Evolutionary conservation across 208 protist species (phyloP).

Genomic region (Spongospora subterranea): DNA sequence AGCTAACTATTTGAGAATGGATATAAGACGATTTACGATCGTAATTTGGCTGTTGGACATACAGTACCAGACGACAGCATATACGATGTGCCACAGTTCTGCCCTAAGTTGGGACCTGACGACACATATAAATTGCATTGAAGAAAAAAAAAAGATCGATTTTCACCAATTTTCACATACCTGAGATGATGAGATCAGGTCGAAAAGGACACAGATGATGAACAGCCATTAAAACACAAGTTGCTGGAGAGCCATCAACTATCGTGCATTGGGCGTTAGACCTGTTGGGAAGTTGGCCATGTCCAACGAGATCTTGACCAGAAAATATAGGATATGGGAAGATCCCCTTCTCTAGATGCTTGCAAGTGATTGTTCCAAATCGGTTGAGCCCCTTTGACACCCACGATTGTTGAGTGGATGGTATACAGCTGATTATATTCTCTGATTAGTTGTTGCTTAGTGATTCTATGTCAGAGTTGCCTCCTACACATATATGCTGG

Average conservation of each 20-base stretch:
- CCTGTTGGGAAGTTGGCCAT: too few relatives aligned
- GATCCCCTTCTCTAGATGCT: neutral
- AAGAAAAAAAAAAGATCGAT: neutral
- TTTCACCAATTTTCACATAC: neutral
- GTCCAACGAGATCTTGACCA: too few relatives aligned
- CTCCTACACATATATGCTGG: neutral
- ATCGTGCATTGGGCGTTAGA: neutral
- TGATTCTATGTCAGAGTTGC: neutral
- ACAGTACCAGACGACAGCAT: neutral
- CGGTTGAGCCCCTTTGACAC: neutral
- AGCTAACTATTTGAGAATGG: neutral
- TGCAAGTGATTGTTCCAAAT: neutral
- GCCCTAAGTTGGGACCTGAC: neutral
- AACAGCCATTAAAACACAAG: neutral
- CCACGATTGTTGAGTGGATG: neutral
- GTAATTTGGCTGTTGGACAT: neutral
- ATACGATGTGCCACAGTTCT: neutral
- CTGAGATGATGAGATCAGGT: neutral
- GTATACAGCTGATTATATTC: neutral
- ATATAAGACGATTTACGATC: neutral
- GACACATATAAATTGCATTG: too few relatives aligned
- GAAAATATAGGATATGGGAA: too few relatives aligned
- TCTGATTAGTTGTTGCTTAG: neutral
- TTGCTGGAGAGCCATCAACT: neutral
- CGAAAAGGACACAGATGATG: neutral